Evolutionary conservation across 352 stramenopile genomes (phyloP), one percentile per base, ranked within the genome.

Genomic region (Pythium diclinum): DNA sequence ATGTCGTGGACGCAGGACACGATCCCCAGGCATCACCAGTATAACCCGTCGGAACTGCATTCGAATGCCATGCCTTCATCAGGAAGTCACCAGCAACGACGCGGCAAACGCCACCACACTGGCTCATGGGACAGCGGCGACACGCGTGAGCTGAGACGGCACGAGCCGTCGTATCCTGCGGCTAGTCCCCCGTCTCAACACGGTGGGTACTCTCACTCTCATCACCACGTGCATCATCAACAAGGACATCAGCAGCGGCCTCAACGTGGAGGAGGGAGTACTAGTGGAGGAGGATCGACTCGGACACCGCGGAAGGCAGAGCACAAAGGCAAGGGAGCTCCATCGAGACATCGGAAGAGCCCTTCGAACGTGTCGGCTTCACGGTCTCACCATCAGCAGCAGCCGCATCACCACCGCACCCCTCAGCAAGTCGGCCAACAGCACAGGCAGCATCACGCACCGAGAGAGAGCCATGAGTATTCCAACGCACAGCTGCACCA

Each of bases 31-130:
- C 61, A 68, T 32, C 61, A 68, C 34, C 53, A 59, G 34, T 59
- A 59, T n/a, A 56, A 19, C 48, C 7, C 14, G 14, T 13, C 53
- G 5, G 17, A 47, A 16, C 17, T 42, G 14, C 30, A 47, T 14
- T 28, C 17, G 30, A 46, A 11, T 30, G 16, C 53, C 28, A 4
- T 32, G 13, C 14, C 19, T 13, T 14, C 48, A n/a, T 17, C 9
- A 13, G 6, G 28, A 10, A 32, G 1, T 28, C 30, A n/a, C 60
- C 60, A 42, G 48, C 38, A n/a, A 11, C 60, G 61, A 33, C 52
- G 61, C 8, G 61, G 53, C 1, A 68, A 68, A 46, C 61, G 61
- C n/a, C 61, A 68, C 28, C 61, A 68, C 53, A 68, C 61, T 0
- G 49, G 46, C 2, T 68, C 61, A 16, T 68, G 61, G 61, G 61